phyloP scores from a whole-genome alignment of 345 rosid species.

The Eucalyptus erythrocorys region DNA sequence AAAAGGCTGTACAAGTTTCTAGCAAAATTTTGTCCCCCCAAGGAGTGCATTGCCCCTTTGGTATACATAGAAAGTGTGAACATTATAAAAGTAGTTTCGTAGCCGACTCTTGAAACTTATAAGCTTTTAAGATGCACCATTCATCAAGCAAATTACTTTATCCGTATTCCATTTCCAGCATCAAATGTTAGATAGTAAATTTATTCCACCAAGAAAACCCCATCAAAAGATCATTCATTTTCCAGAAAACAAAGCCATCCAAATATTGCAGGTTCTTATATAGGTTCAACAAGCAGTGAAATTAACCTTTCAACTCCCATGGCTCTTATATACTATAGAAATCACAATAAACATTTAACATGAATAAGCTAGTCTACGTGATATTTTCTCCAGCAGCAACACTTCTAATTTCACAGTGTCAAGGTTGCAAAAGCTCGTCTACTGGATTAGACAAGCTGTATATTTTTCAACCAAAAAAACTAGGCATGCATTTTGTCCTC shows the following conservation, averaged over 20 bases:
- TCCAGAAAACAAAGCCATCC: background rate
- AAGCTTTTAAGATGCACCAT: background rate
- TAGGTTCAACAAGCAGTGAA: background rate
- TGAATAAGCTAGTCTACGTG: background rate
- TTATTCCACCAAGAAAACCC: background rate
- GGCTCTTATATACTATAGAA: background rate
- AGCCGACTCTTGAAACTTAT: background rate
- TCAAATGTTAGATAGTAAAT: background rate
- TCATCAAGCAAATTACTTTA: background rate
- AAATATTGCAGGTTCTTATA: background rate
- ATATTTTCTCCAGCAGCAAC: background rate
- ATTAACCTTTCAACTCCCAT: background rate
- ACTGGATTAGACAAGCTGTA: background rate
- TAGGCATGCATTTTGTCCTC: background rate
- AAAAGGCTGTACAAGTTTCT: background rate
- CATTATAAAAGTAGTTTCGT: background rate
- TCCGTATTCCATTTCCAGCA: background rate
- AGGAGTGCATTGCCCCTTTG: background rate
- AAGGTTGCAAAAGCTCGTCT: background rate
- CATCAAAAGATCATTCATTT: background rate
- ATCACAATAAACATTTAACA: background rate
- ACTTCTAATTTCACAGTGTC: background rate
- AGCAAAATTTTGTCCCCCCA: background rate
- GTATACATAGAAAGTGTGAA: background rate
- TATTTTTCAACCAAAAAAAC: background rate